Base-by-base conservation (phyloP, 2,329 filamentous ascomycete species). In the Cucurbitaria berberidis region DNA sequence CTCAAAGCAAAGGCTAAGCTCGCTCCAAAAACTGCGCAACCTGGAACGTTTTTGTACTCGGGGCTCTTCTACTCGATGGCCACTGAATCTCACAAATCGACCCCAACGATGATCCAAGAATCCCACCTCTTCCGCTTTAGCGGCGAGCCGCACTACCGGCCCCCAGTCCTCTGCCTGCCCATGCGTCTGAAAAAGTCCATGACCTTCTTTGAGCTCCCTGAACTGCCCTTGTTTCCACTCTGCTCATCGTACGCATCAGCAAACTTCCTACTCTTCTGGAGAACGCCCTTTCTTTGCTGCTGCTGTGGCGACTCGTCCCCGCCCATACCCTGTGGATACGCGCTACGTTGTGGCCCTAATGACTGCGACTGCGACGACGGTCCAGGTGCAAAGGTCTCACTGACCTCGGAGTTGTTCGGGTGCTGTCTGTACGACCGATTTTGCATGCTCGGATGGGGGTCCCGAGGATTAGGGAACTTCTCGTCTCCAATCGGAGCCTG, bases 111-210 rank as follows among this genome's bases (percentile, higher is more conserved):
- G 3, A 39, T 22, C 6, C 35, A 39, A 19, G 21, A 19, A 32
- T n/a, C 6, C 24, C 19, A n/a, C 16, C 22, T 27, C 22, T 7
- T 34, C 30, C 10, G 15, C 11, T n/a, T 22, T 3, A 34, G 36
- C 47, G 26, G 48, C 36, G 32, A 34, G 21, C 40, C 24, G 15
- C 40, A 42, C 40, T 42, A 62, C 24, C 57, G 53, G 24, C 54
- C 50, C 29, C 55, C 53, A 13, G 52, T 58, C 51, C 89, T 82
- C 64, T 88, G 90, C 78, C 89, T 91, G 50, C 90, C 91, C 72
- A 93, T 85, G 74, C 93, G 84, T 66, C 95, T 84, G 81, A 99
- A 99, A 76, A 98, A 96, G 78, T 99, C 93, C 93, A 99, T 98
- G 34, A 99, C 95, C 71, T 91, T 87, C 73, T 93, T 89, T 13